Base-by-base conservation (phyloP, 148 eudicot species). In the Vaccinium macrocarpon region DNA sequence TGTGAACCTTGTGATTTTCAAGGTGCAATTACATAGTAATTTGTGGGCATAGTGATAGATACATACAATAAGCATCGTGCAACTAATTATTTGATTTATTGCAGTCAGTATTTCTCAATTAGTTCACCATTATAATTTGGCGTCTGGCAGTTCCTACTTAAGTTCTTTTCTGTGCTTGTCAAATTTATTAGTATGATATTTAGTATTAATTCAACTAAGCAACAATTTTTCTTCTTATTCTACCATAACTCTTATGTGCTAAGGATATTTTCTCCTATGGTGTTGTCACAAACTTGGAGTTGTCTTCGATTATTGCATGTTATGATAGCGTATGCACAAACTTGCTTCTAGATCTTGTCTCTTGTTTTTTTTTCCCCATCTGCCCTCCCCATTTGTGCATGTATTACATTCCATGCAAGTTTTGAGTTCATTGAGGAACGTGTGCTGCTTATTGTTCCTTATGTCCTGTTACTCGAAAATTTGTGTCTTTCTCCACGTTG, bases 341-440 rank as follows among this genome's bases (percentile, higher is more conserved):
- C n/a, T n/a, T 62, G 70, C 23, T 62, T 62, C 70, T 25, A 62
- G 27, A 62, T 10, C 78, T 46, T 75, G 8, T 11, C 12, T 75
- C 52, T 19, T 52, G n/a, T 88, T 83, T 55, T 76, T 59, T 19
- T 88, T 48, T 75, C 27, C 53, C 52, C n/a, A 10, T 75, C 50
- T 75, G 12, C 52, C 48, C n/a, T 42, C 52, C 29, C 50, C 78
- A 42, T 42, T 75, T 75, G 23, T 75, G 53, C 48, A 21, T 21
- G 53, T 46, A 75, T 46, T 75, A 6, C 53, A 75, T 75, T 75
- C 25, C 51, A 75, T 38, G 48, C 48, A 72, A 35, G 50, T 38
- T 49, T 11, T 46, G 25, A 38, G 50, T 8, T 38, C 25, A 8
- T 21, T 38, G 21, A 42, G 78, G 25, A 74, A 8, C 6, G 6